Conservation (phyloP, 768 basidiomycete genomes). For the Sarcodon sp. region DNA sequence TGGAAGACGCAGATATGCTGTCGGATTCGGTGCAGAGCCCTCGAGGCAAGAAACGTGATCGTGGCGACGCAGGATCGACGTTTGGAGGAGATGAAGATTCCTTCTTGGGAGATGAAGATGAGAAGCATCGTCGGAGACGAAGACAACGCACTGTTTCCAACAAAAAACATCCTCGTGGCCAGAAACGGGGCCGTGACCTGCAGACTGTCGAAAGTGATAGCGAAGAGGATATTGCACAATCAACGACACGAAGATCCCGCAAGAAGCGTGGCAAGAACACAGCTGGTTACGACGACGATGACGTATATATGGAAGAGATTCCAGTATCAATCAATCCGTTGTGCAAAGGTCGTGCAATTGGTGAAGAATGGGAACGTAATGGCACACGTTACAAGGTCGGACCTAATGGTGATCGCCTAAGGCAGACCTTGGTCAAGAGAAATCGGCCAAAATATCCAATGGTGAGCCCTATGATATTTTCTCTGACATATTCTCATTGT, state of each 20-base stretch:
- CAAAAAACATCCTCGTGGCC: constrained; percentile 39
- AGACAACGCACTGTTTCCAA: constrained; percentile 40
- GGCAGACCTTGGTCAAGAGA: constrained; percentile 61
- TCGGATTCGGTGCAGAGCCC: neutral
- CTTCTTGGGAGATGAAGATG: constrained; percentile 19
- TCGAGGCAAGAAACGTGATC: constrained; percentile 67
- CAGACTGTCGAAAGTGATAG: constrained; percentile 20
- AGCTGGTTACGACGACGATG: constrained; percentile 19
- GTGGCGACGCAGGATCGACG: constrained; percentile 57
- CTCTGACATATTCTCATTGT: constrained; percentile 4
- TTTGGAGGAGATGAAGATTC: constrained; percentile 54
- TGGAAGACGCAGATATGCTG: constrained; percentile 5
- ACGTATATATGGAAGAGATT: constrained; percentile 37
- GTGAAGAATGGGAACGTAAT: constrained; percentile 68
- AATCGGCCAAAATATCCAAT: constrained; percentile 57
- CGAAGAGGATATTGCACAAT: constrained; percentile 25
- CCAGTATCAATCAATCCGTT: constrained; percentile 32
- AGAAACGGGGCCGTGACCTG: constrained; percentile 53
- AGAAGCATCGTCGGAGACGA: constrained; percentile 30
- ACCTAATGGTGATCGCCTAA: constrained; percentile 52
- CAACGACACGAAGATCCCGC: constrained; percentile 17
- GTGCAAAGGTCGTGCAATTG: constrained; percentile 46
- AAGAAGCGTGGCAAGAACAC: constrained; percentile 45
- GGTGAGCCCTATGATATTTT: constrained; percentile 26
- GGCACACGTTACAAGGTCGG: constrained; percentile 64